A percentile compares a stretch with the other conserved stretches of the same genome.
phyloP scores from a whole-genome alignment of 164 flowering plant genomes.

The Protea cynaroides region DNA sequence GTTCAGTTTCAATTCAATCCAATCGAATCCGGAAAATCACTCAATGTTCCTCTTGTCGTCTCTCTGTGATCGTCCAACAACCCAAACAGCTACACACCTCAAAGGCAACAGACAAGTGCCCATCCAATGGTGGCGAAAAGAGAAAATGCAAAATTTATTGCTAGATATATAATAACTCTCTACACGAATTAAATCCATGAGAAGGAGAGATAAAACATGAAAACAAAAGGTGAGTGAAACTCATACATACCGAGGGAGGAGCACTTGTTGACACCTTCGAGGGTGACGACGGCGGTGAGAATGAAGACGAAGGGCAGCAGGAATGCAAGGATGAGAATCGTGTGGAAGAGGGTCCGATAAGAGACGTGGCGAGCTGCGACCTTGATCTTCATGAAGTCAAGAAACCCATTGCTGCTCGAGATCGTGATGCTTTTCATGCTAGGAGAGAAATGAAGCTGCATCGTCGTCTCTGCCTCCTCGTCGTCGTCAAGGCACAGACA shows the following conservation, averaged over 20 bases:
- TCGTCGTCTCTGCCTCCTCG: conserved; percentile 48
- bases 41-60: background rate
- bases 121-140: too few relatives aligned
- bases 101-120: background rate
- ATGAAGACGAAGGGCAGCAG: conserved; percentile 94
- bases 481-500: conserved; percentile 5
- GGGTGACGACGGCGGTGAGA: conserved; percentile 93
- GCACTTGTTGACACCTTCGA: conserved; percentile 99
- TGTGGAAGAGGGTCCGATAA: conserved; percentile 81
- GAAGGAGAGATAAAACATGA: background rate
- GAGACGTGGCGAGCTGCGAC: conserved; percentile 94
- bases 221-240: background rate
- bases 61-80: background rate
- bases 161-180: too few relatives aligned
- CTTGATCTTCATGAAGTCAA: conserved; percentile 99
- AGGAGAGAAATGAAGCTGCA: conserved; percentile 99
- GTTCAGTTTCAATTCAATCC: background rate
- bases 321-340: conserved; percentile 82
- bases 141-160: too few relatives aligned
- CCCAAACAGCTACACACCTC: background rate
- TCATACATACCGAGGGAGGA: conserved; percentile 71
- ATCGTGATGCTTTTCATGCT: conserved; percentile 99
- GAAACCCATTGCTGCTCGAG: conserved; percentile 64
- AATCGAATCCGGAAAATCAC: background rate
- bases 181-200: too few relatives aligned